Conservation (phyloP, 352 stramenopile species). For the Phytophthora aleatoria region DNA sequence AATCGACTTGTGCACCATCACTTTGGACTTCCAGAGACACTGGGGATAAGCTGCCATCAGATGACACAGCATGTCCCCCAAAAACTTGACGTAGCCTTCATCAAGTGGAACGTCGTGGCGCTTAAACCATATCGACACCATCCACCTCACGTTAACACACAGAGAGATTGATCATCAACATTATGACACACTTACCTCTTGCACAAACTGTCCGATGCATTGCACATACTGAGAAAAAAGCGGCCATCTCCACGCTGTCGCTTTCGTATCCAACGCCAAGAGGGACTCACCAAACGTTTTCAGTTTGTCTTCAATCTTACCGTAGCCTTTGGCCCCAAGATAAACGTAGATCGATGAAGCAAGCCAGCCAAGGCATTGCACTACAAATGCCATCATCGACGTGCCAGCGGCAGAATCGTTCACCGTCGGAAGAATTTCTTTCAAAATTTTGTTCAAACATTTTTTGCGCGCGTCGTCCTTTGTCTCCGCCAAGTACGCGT, state of each 20-base stretch:
- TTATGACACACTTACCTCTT: conserved; percentile 42
- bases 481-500: conserved; percentile 40
- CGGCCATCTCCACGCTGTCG: conserved; percentile 60
- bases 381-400: conserved; percentile 50
- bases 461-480: conserved; percentile 67
- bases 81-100: conserved; percentile 55
- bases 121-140: conserved; percentile 25
- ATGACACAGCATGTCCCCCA: conserved; percentile 64
- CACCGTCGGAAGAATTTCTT: conserved; percentile 68
- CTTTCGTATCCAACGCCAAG: conserved; percentile 55
- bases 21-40: conserved; percentile 68
- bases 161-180: conserved; percentile 5
- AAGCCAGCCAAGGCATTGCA: conserved; percentile 60
- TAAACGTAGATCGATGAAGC: conserved; percentile 51
- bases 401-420: conserved; percentile 48
- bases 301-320: conserved; percentile 76
- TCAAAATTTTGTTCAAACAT: conserved; percentile 71
- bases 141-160: conserved; percentile 10
- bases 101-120: conserved; percentile 34
- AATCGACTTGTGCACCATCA: conserved; percentile 59
- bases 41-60: conserved; percentile 65
- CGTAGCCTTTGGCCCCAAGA: conserved; percentile 51
- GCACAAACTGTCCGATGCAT: conserved; percentile 59
- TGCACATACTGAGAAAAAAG: conserved; percentile 62
- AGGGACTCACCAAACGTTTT: conserved; percentile 73